These are phyloP conservation scores for Nicotiana sylvestris DNA, from an alignment of 257 asterid genomes.

Conservation along the genomic window DNA sequence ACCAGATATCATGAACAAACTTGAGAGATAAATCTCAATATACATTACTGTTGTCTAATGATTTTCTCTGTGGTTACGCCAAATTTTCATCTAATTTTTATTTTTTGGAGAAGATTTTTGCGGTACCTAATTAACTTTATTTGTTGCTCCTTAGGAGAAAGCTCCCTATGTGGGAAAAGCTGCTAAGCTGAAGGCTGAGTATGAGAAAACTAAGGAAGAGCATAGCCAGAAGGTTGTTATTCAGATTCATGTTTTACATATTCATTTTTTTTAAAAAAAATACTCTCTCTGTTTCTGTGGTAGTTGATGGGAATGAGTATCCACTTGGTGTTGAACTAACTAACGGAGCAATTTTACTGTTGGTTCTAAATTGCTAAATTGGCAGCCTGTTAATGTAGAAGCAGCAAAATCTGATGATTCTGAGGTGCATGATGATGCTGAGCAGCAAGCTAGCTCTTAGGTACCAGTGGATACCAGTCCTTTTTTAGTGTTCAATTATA, in stretches of 20 bases:
- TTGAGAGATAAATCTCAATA: not conserved
- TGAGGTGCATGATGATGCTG: conserved; percentile 16
- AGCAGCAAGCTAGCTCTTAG: conserved; percentile 25
- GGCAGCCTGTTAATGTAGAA: not conserved
- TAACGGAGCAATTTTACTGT: not conserved
- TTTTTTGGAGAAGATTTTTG: not conserved
- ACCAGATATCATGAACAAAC: not conserved
- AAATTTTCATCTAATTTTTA: not conserved
- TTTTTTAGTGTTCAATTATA: too few relatives aligned
- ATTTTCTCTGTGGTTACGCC: not conserved
- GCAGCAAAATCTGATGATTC: conserved; percentile 1
- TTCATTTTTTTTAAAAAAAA: too few relatives aligned
- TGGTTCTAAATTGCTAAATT: not conserved
- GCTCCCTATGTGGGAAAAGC: conserved; percentile 18
- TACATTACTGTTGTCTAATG: not conserved
- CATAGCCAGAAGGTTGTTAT: not conserved
- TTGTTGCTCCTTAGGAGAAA: conserved; percentile 15
- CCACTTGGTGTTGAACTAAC: not conserved
- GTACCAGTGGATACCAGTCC: too few relatives aligned
- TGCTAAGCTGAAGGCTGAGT: conserved; percentile 17
- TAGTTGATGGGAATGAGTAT: not conserved
- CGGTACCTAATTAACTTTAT: not conserved
- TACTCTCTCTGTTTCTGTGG: not conserved
- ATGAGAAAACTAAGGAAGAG: conserved; percentile 13
- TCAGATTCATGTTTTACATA: not conserved